Evolutionary conservation across 2,329 filamentous ascomycete species (phyloP), one percentile per base, ranked within the genome.

Genomic region (Myriangium duriaei): DNA sequence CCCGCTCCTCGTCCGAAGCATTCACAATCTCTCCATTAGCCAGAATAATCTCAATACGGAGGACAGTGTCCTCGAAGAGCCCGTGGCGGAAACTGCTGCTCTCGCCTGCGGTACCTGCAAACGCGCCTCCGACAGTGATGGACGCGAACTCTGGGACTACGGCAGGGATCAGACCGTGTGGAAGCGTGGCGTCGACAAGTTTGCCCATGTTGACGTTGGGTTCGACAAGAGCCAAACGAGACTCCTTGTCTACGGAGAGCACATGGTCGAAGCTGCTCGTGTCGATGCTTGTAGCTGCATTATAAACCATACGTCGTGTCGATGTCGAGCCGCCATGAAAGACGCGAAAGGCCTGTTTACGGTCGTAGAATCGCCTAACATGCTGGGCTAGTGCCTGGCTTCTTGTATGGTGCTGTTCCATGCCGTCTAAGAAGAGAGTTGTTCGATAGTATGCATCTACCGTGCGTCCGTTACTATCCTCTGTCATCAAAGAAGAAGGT

Each of bases 111-210:
- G 76, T 79, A 2, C 77, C 78, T 1, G 74, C 67, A 50, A 77
- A 81, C 0, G 74, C 76, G 2, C 78, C 77, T 11, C 77, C 78
- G 0, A 70, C 71, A 0, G 78, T 82, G 44, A 81, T 82, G 0
- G 75, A 75, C 0, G 76, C 76, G 34, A 82, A 77, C 48, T 82
- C 78, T 72, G 81, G 80, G 3, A 82, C 75, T 0, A 82, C 75
- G 0, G 69, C 70, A 1, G 70, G 76, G 1, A 82, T 56, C 0
- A 81, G 58, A 0, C 69, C 69, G 34, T 72, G 51, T 4, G 58
- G 53, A 32, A 76, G 48, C 0, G 75, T 75, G 1, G 67, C 71
- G 37, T 69, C 64, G 1, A 81, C 68, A 2, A 82, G 62, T 1
- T 60, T 59, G 42, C 79, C 76, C 76, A 82, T 81, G 0, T 74